Percentiles rank a stretch among this genome's conserved stretches.
Evolutionary conservation across 2,329 filamentous ascomycete species (phyloP).

Genomic region (Trichoderma aggressivum): DNA sequence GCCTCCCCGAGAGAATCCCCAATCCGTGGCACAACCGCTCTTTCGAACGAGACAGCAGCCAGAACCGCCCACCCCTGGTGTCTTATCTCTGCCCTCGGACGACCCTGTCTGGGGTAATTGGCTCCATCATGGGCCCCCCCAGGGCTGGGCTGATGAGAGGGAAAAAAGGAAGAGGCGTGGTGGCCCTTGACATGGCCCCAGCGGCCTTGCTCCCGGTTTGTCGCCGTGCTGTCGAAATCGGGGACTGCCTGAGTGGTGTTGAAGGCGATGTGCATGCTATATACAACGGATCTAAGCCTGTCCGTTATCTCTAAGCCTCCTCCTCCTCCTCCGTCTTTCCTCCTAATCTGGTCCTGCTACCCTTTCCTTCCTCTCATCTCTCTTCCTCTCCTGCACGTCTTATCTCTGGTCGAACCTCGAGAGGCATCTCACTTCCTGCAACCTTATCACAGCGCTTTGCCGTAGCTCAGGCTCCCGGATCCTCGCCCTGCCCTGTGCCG

Average conservation of each 20-base stretch:
- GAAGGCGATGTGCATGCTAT: neutral
- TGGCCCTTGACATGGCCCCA: constrained; percentile 1
- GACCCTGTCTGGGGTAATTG: constrained; percentile 16
- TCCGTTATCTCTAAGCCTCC: constrained; percentile 15
- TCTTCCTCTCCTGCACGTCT: constrained; percentile 12
- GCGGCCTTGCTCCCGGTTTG: constrained; percentile 1
- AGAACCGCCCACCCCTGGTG: constrained; percentile 14
- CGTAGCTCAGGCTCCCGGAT: constrained; percentile 7
- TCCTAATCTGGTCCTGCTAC: constrained; percentile 9
- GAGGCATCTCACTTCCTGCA: constrained; percentile 17
- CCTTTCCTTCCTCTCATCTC: constrained; percentile 8
- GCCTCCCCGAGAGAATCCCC: neutral
- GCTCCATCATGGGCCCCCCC: neutral
- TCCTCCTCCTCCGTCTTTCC: constrained; percentile 5
- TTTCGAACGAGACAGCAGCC: neutral
- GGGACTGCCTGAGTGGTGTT: neutral
- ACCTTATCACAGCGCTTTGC: constrained; percentile 14
- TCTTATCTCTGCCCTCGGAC: constrained; percentile 17
- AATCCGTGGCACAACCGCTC: neutral
- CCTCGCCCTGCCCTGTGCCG: constrained; percentile 17
- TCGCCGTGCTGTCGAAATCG: constrained; percentile 15
- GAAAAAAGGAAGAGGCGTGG: constrained; percentile 9
- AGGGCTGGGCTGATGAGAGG: constrained; percentile 5
- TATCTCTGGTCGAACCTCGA: constrained; percentile 12
- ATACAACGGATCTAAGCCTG: constrained; percentile 9